Evolutionary conservation across 2,329 filamentous ascomycete species (phyloP).

Genomic region (Hypoxylon sp.): DNA sequence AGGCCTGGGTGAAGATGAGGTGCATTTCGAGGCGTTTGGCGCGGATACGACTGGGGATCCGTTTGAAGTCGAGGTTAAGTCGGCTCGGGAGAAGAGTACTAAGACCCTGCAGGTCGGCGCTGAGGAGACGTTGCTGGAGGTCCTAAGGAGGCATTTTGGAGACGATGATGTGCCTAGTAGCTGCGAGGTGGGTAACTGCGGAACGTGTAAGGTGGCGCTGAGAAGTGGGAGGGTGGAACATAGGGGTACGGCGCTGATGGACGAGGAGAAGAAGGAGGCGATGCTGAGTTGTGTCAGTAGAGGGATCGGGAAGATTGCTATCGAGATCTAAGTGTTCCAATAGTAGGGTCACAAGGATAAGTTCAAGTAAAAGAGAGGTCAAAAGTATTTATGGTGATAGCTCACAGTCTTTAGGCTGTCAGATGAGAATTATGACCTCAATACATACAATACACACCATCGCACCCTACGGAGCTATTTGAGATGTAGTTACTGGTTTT

Average conservation of each 20-base stretch:
- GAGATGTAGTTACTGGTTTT: too few relatives aligned
- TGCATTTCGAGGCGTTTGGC: conserved; percentile 74
- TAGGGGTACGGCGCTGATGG: conserved; percentile 63
- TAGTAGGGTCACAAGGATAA: not conserved
- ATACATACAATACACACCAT: too few relatives aligned
- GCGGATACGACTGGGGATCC: conserved; percentile 70
- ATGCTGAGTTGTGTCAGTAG: conserved; percentile 70
- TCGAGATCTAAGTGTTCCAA: conserved; percentile 61
- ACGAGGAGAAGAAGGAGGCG: conserved; percentile 60
- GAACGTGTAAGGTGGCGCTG: conserved; percentile 65
- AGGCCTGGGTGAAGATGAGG: conserved; percentile 64
- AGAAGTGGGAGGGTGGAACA: conserved; percentile 64
- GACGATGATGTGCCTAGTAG: conserved; percentile 61
- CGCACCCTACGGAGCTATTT: too few relatives aligned
- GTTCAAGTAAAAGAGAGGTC: not conserved
- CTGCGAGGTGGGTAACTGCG: conserved; percentile 70
- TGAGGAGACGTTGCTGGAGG: conserved; percentile 67
- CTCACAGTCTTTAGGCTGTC: too few relatives aligned
- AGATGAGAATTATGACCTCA: too few relatives aligned
- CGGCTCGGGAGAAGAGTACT: conserved; percentile 44
- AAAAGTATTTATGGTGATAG: not conserved
- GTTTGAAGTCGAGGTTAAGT: conserved; percentile 69
- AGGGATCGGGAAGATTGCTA: conserved; percentile 64
- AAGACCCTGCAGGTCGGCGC: conserved; percentile 62
- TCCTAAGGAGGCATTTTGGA: conserved; percentile 61